These are phyloP conservation scores for Niebla homalea DNA, from an alignment of 495 filamentous ascomycete species.

Conservation along the genomic window DNA sequence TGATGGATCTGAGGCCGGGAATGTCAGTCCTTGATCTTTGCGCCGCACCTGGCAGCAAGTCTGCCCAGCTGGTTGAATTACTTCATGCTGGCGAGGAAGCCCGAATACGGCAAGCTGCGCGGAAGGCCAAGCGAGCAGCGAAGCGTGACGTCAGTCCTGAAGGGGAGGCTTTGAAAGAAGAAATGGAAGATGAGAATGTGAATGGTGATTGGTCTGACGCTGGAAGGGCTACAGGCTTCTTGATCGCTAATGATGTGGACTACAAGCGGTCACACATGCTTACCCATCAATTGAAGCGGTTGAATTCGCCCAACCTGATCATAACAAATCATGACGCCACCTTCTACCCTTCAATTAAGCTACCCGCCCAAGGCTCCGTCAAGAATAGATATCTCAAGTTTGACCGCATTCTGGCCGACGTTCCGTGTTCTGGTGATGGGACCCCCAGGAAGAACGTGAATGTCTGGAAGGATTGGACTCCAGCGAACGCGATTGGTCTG, in stretches of 20 bases:
- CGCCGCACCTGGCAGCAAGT: slow-evolving; percentile 92
- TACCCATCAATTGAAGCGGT: slow-evolving; percentile 89
- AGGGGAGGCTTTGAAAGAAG: slow-evolving; percentile 24
- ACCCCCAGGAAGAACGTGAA: slow-evolving; percentile 81
- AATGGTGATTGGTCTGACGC: slow-evolving; percentile 54
- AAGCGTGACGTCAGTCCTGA: slow-evolving; percentile 35
- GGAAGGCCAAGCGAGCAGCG: slow-evolving; percentile 37
- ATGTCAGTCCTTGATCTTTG: slow-evolving; percentile 93
- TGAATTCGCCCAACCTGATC: slow-evolving; percentile 91
- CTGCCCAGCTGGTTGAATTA: slow-evolving; percentile 87
- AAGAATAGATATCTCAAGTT: slow-evolving; percentile 78
- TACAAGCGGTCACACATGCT: slow-evolving; percentile 94
- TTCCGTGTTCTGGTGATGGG: slow-evolving; percentile 92
- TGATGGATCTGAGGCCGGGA: slow-evolving; percentile 80
- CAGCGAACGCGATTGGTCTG: slow-evolving; percentile 69
- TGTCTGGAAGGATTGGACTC: slow-evolving; percentile 90
- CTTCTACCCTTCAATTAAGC: slow-evolving; percentile 79
- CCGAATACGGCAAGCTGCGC: slow-evolving; percentile 46
- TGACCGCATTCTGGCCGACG: slow-evolving; percentile 89
- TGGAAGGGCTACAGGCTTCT: slow-evolving; percentile 74
- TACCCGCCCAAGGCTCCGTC: slow-evolving; percentile 38
- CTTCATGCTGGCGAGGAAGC: slow-evolving; percentile 85
- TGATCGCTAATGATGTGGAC: slow-evolving; percentile 92
- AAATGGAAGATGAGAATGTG: slow-evolving; percentile 33
- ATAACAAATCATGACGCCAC: slow-evolving; percentile 98